Evolutionary conservation across 2,329 filamentous ascomycete genomes (phyloP), one percentile per base, ranked within the genome.

Genomic region (Apiospora pterosperma): DNA sequence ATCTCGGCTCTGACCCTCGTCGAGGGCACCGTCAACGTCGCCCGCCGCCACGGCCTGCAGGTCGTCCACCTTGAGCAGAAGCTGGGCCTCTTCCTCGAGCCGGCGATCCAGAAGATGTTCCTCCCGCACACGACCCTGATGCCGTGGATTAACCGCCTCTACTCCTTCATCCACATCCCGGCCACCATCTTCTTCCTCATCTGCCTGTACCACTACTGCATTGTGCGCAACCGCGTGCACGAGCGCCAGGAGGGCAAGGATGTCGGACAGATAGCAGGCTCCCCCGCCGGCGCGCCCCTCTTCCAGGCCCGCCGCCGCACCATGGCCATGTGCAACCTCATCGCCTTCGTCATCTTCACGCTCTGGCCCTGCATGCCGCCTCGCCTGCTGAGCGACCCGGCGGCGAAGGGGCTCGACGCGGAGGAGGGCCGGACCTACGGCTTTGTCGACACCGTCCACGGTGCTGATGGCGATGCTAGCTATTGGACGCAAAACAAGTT

Each of bases 161-260:
- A 92, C 77, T 92, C 89, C 6, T 92, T 92, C 76, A 91, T 93
- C 71, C 90, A 92, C 75, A 92, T 92, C 65, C 90, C 90, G 0
- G 90, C 89, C 16, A 92, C 90, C 6, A 92, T 92, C 68, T 82
- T 89, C 55, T 93, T 92, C 72, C 75, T 82, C 19, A 78, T 84
- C 41, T 84, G 86, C 72, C 82, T 92, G 5, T 92, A 87, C 78
- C 91, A 90, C 78, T 84, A 90, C 73, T 92, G 89, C 59, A 91
- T 88, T 28, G 88, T 87, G 8, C 82, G 83, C 62, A 71, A 66
- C 52, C 65, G 65, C 36, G 36, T 52, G 14, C 31, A 65, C 21
- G 63, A 66, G 42, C 61, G 65, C 10, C 63, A 66, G 44, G 48
- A 59, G 1, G 58, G 48, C 25, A 65, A 65, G n/a, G 63, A 65